These are phyloP conservation scores for Sicyos baderoa DNA, from an alignment of 306 rosid species.

Conservation along the genomic window DNA sequence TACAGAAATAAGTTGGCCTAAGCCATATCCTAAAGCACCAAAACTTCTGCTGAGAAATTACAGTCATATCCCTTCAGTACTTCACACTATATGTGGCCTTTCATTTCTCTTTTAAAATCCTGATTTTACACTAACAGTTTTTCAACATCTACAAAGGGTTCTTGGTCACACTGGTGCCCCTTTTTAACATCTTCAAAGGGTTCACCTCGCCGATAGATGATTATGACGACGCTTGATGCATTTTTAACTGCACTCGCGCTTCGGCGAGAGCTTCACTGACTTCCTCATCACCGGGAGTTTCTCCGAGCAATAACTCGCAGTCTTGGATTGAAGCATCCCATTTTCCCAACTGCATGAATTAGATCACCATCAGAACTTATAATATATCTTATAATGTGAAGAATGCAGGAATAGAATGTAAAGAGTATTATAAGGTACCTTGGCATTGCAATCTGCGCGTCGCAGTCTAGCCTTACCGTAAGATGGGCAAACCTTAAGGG, in stretches of 20 bases:
- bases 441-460: constrained; percentile 75
- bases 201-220: neutral
- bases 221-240: constrained; percentile 18
- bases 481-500: constrained; percentile 59
- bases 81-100: neutral
- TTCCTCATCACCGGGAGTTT: constrained; percentile 49
- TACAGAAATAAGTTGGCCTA: neutral
- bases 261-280: constrained; percentile 38
- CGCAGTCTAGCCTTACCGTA: constrained; percentile 71
- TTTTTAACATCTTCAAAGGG: neutral
- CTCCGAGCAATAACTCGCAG: constrained; percentile 47
- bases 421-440: constrained; percentile 35
- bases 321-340: constrained; percentile 72
- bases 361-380: constrained; percentile 1
- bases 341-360: constrained; percentile 45
- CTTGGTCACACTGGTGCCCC: neutral
- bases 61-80: neutral
- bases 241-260: constrained; percentile 38
- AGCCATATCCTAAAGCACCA: neutral
- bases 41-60: constrained; percentile 2
- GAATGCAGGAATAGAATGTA: neutral
- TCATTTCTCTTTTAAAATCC: neutral
- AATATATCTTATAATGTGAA: neutral
- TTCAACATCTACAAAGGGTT: neutral
- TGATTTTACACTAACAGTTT: neutral